Percentiles rank a stretch among this genome's conserved stretches.
phyloP scores from a whole-genome alignment of 2,329 filamentous ascomycete genomes.

The Diaporthe destruens region DNA sequence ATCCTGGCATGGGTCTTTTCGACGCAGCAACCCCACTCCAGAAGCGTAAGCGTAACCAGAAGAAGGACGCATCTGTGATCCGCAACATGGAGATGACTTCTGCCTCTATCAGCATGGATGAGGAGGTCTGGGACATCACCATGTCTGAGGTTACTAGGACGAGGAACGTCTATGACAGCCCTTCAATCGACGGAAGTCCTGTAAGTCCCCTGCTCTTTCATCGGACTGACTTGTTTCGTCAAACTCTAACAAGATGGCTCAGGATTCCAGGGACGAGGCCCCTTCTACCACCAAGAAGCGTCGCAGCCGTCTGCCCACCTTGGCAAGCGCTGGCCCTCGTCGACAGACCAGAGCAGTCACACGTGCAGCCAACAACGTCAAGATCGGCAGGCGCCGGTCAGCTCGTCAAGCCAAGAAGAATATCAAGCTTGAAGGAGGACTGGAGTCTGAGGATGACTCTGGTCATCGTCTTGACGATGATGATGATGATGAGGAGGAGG shows the following conservation, averaged over 20 bases:
- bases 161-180: slow-evolving; percentile 71
- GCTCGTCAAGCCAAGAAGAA: not conserved
- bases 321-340: slow-evolving; percentile 35
- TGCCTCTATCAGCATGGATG: slow-evolving; percentile 71
- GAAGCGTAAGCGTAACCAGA: slow-evolving; percentile 81
- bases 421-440: slow-evolving; percentile 30
- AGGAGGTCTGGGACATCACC: slow-evolving; percentile 71
- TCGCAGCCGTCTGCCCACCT: slow-evolving; percentile 42
- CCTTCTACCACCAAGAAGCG: slow-evolving; percentile 50
- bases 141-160: slow-evolving; percentile 61
- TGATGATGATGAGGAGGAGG: slow-evolving; percentile 26
- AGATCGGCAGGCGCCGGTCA: slow-evolving; percentile 17
- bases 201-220: slow-evolving; percentile 53
- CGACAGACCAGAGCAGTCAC: slow-evolving; percentile 41
- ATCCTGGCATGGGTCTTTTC: slow-evolving; percentile 85
- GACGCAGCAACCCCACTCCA: slow-evolving; percentile 81
- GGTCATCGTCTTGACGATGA: not conserved
- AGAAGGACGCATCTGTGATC: slow-evolving; percentile 80
- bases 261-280: slow-evolving; percentile 43
- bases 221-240: not conserved
- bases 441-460: slow-evolving; percentile 35
- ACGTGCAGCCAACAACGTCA: slow-evolving; percentile 14
- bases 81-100: slow-evolving; percentile 75
- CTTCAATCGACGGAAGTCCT: slow-evolving; percentile 64
- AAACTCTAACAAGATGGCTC: not conserved